Evolutionary conservation across 257 asterid genomes (phyloP), one percentile per base, ranked within the genome.

Genomic region (Nyctanthes arbortristis): DNA sequence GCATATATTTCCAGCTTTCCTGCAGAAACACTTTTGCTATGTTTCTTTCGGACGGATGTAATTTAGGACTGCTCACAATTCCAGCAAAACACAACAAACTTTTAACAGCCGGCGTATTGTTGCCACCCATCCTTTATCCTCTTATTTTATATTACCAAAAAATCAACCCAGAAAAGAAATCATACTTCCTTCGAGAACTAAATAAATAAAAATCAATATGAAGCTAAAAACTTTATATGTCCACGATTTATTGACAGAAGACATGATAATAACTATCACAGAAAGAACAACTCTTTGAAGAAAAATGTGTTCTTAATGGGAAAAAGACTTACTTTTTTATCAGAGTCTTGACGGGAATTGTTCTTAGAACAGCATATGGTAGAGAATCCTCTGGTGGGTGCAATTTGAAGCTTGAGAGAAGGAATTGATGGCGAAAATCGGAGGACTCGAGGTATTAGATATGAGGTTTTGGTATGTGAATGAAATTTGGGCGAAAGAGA

Each of bases 291-390:
- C 49, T 12, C 28, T 7, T 39, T 12, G 28, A 57, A 33, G 27
- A 56, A 1, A 6, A 0, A 24, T n/a, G n/a, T n/a, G n/a, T 43
- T 3, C n/a, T 24, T 43, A n/a, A 25, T 16, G 20, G 22, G 20
- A 4, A 12, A 56, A 18, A 49, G 13, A 71, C 77, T 70, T 57
- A 86, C 92, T 5, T 86, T 84, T 73, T 73, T 71, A 47, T 31
- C 69, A 52, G 82, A 66, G 20, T 86, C 83, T 73, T 84, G 68
- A 2, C 75, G 45, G 39, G 66, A 37, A 20, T 67, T 67, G 65
- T 80, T 68, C 78, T 84, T 84, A 76, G 31, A 79, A 68, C 80
- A 81, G 70, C 79, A 71, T 29, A 83, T 47, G 14, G 75, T 45
- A 67, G 66, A 63, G 16, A 54, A 55, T 14, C 87, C 73, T 37